Conservation (phyloP, 2,329 filamentous ascomycete genomes). For the Neonectria magnoliae region DNA sequence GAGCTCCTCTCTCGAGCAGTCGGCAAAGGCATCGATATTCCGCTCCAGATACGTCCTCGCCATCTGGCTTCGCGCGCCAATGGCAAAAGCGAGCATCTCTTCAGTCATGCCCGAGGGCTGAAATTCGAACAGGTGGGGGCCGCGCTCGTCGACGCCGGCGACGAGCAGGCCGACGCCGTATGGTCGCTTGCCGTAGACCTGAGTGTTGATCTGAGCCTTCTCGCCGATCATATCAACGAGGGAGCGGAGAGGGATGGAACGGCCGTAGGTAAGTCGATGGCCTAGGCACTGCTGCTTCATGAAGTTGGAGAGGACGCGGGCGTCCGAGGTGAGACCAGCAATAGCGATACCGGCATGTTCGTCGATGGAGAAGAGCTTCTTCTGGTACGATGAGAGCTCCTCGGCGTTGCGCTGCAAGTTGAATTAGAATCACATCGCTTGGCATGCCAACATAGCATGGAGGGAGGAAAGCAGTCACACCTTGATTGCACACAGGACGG, state of each 20-base stretch:
- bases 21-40: slow-evolving; percentile 84
- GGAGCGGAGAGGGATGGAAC: slow-evolving; percentile 87
- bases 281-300: slow-evolving; percentile 99
- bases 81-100: slow-evolving; percentile 96
- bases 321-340: slow-evolving; percentile 95
- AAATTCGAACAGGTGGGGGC: slow-evolving; percentile 98
- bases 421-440: slow-evolving; percentile 20
- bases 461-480: slow-evolving; percentile 57
- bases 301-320: slow-evolving; percentile 99
- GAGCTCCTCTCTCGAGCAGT: slow-evolving; percentile 82
- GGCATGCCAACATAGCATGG: slow-evolving; percentile 13
- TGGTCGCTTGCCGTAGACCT: slow-evolving; percentile 94
- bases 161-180: slow-evolving; percentile 95
- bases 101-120: slow-evolving; percentile 95
- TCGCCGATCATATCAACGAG: slow-evolving; percentile 94
- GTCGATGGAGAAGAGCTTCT: slow-evolving; percentile 98
- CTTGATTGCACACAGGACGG: slow-evolving; percentile 96
- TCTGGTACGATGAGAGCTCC: slow-evolving; percentile 99
- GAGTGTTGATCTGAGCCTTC: slow-evolving; percentile 97
- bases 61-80: slow-evolving; percentile 97
- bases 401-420: slow-evolving; percentile 89
- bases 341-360: slow-evolving; percentile 96
- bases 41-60: slow-evolving; percentile 95
- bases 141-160: slow-evolving; percentile 91
- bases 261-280: slow-evolving; percentile 94